Base-by-base conservation (phyloP, 192 early-diverging fungal species). In the Pilobolus umbonatus region DNA sequence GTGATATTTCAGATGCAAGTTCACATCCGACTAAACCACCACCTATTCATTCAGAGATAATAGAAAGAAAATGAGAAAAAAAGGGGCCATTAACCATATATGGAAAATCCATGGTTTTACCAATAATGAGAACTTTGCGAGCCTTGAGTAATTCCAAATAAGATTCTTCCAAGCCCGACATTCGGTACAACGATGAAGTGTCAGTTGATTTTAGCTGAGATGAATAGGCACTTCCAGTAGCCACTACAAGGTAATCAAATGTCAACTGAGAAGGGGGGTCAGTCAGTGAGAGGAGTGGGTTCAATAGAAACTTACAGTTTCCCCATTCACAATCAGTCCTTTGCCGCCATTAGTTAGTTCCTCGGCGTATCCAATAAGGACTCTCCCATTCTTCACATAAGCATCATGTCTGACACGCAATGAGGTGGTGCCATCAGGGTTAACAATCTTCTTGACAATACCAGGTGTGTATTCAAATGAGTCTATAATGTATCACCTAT, bases 1-100 rank as follows among this genome's bases (percentile, higher is more conserved):
- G 64, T 15, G 60, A 39, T 5, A 72, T 65, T 35, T 72, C 78
- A 55, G 51, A 60, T 14, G 78, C 64, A 17, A 80, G 54, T 48
- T 80, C 78, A 46, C 68, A 69, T 7, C 75, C 78, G 2, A 80
- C 69, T 17, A 80, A 60, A 14, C 78, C 78, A 35, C 75, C 75
- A 30, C 67, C 67, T 62, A 58, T 65, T n/a, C n/a, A n/a, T n/a
- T n/a, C n/a, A n/a, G n/a, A n/a, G n/a, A n/a, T n/a, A n/a, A n/a
- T n/a, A n/a, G n/a, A n/a, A n/a, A n/a, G n/a, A 57, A 39, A 39
- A 15, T 39, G 8, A 39, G 15, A 39, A 39, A 15, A 39, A 39
- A 10, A 39, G 15, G 38, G n/a, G n/a, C n/a, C n/a, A n/a, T 39
- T 39, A 10, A 39, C 9, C 38, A 39, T 39, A 39, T 10, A n/a